phyloP scores from a whole-genome alignment of 257 asterid species.

The Solanum medicagineum region DNA sequence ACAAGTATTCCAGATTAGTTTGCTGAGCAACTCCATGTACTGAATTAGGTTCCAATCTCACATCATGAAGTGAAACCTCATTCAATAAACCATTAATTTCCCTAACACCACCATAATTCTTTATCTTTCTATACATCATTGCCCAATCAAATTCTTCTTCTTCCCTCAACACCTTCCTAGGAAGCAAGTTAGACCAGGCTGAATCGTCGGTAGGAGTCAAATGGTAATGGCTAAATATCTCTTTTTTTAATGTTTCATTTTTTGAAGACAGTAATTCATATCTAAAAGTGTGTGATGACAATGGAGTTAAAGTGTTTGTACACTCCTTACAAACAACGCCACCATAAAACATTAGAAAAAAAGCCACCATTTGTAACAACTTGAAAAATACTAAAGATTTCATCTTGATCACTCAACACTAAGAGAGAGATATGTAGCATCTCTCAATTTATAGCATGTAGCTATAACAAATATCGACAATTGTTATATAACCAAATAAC shows the following conservation, averaged over 20 bases:
- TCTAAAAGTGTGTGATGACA: slow-evolving; percentile 54
- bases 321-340: slow-evolving; percentile 38
- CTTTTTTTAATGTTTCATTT: slow-evolving; percentile 51
- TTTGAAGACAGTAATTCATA: slow-evolving; percentile 41
- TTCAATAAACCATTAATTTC: slow-evolving; percentile 21
- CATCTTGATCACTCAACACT: slow-evolving; percentile 13
- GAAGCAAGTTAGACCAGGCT: slow-evolving; percentile 57
- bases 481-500: not conserved
- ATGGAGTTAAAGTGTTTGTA: slow-evolving; percentile 33
- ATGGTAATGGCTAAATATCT: slow-evolving; percentile 50
- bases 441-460: not conserved
- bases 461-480: slow-evolving; percentile 1
- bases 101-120: slow-evolving; percentile 14
- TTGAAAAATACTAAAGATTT: not conserved
- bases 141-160: slow-evolving; percentile 43
- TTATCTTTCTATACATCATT: slow-evolving; percentile 41
- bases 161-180: slow-evolving; percentile 57
- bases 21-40: slow-evolving; percentile 66
- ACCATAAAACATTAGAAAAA: slow-evolving; percentile 9
- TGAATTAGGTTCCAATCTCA: slow-evolving; percentile 56
- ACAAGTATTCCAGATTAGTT: slow-evolving; percentile 70
- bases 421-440: not conserved
- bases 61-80: slow-evolving; percentile 55
- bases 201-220: slow-evolving; percentile 79
- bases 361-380: slow-evolving; percentile 2